Base-by-base conservation (phyloP, 192 early-diverging fungal genomes). In the Backusella luteola region DNA sequence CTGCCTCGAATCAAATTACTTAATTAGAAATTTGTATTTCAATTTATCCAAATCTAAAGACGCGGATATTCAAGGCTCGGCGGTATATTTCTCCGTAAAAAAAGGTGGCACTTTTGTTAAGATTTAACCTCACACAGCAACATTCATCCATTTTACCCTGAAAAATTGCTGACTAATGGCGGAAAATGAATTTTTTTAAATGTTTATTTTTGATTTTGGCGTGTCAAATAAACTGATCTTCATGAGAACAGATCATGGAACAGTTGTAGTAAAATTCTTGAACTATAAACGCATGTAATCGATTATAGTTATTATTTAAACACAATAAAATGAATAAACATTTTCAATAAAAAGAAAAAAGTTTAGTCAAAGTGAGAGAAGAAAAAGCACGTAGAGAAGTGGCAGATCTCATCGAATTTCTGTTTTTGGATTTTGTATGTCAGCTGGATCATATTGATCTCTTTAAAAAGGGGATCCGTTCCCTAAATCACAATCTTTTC, bases 101-200 rank as follows among this genome's bases (percentile, higher is more conserved):
- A 32, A 32, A 32, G 32, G 32, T 3, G 32, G 32, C 32, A 3
- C 32, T 32, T 32, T 32, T 32, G 32, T 32, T 32, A 32, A 32
- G 32, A 32, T 32, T 32, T 32, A 3, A 32, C 32, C 32, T 32
- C 32, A 32, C 32, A 32, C 32, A 32, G 32, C 32, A 32, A 32
- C 32, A 32, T 32, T 32, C 32, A 32, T 32, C 32, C 32, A 32
- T 32, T 3, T 32, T 32, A 32, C 67, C 67, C 19, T 19, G 35
- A 69, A 69, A 38, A 69, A 1, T 38, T 19, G 67, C 38, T 69
- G 34, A 69, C 17, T 69, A 69, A 69, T 69, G 34, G 19, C 34
- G 34, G 15, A 69, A 39, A 69, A 69, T 36, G 19, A 35, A 39
- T 67, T 21, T 23, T 53, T 56, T 23, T 23, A 56, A 21, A 69